A percentile compares a stretch with the other conserved stretches of the same genome.
Conservation (phyloP, 2,329 filamentous ascomycete genomes). For the Fusarium euwallaceae region DNA sequence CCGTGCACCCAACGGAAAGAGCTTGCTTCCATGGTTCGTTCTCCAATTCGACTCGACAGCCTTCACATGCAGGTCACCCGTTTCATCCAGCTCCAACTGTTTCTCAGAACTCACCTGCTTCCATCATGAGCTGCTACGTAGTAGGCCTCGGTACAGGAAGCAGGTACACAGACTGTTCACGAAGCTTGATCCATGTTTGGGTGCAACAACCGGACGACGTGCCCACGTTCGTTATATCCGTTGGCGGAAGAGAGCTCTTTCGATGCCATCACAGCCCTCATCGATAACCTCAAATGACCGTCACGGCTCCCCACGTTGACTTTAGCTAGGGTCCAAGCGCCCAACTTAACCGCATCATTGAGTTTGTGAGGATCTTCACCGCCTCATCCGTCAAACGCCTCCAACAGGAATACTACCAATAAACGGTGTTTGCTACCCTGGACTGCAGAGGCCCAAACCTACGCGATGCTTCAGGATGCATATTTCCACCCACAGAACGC, state of each 20-base stretch:
- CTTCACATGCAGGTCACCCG: neutral
- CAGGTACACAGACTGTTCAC: neutral
- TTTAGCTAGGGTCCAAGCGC: slow-evolving; percentile 1
- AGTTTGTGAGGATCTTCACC: slow-evolving; percentile 1
- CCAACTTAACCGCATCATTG: neutral
- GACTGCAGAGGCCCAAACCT: slow-evolving; percentile 1
- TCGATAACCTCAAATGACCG: neutral
- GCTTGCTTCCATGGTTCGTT: neutral
- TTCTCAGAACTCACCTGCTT: neutral
- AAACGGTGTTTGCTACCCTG: slow-evolving; percentile 5
- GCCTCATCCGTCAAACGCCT: neutral
- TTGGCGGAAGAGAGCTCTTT: neutral
- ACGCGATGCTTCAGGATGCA: neutral
- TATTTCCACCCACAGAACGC: neutral
- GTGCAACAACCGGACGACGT: neutral
- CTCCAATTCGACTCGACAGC: neutral
- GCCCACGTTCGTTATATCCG: neutral
- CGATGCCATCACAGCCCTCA: neutral
- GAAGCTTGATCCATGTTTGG: neutral
- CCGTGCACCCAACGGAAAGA: neutral
- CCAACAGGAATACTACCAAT: neutral
- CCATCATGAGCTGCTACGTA: neutral
- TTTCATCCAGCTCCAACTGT: neutral
- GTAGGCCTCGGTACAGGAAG: neutral
- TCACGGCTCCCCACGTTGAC: neutral